Percentiles rank a stretch among this genome's conserved stretches.
These are phyloP conservation scores for Saturnispora halmiae DNA, from an alignment of 805 yeast species.

Conservation along the genomic window DNA sequence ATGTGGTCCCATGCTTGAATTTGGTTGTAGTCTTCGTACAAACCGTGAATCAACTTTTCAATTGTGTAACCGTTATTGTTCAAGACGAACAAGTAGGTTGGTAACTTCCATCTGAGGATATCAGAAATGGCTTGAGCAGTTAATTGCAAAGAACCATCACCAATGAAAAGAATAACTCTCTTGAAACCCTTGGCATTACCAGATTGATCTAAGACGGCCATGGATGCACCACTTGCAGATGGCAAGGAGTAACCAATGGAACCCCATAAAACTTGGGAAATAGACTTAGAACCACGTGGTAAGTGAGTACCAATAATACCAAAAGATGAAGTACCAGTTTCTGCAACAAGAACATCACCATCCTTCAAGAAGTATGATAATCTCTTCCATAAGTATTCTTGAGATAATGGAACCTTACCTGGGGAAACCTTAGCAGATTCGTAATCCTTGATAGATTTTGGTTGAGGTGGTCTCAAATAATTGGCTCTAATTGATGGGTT, in stretches of 20 bases:
- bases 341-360: constrained; percentile 61
- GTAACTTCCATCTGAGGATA: constrained; percentile 55
- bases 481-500: constrained; percentile 19
- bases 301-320: constrained; percentile 59
- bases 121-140: constrained; percentile 69
- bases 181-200: constrained; percentile 34
- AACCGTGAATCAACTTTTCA: constrained; percentile 67
- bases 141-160: constrained; percentile 70
- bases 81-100: constrained; percentile 59
- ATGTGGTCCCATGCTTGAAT: constrained; percentile 64
- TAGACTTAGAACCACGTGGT: constrained; percentile 55
- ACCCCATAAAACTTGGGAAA: constrained; percentile 71
- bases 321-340: constrained; percentile 69
- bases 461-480: constrained; percentile 48
- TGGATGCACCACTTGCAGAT: constrained; percentile 57
- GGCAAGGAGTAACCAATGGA: constrained; percentile 67
- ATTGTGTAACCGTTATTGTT: constrained; percentile 71
- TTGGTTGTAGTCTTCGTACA: constrained; percentile 52
- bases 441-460: constrained; percentile 30
- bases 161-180: constrained; percentile 60
- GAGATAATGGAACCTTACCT: constrained; percentile 37
- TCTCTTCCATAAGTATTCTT: constrained; percentile 63
- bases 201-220: constrained; percentile 60
- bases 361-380: constrained; percentile 52
- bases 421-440: constrained; percentile 39